Percentiles rank a stretch among this genome's conserved stretches.
These are phyloP conservation scores for Globisporangium solare DNA, from an alignment of 352 stramenopile genomes.

Conservation along the genomic window DNA sequence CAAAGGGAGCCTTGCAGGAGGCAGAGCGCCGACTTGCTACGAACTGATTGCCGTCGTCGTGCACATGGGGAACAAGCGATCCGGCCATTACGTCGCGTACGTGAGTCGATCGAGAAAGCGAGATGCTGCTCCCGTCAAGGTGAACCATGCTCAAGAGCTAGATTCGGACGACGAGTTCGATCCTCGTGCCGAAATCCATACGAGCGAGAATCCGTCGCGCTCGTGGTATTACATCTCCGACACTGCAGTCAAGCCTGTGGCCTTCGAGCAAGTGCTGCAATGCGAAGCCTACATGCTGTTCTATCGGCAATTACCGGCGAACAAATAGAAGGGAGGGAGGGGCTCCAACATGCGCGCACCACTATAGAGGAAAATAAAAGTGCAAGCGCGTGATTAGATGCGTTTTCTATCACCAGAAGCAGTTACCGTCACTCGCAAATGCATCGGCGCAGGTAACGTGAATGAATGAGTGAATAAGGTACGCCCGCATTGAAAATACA, in stretches of 20 bases:
- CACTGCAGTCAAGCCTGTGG: slow-evolving; percentile 52
- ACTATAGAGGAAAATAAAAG: not conserved
- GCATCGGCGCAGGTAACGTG: not conserved
- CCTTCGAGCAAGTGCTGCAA: slow-evolving; percentile 57
- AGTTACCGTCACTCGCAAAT: not conserved
- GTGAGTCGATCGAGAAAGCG: slow-evolving; percentile 51
- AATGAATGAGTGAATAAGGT: no score
- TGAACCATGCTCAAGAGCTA: not conserved
- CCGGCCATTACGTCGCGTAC: slow-evolving; percentile 69
- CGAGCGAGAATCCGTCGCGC: slow-evolving; percentile 16
- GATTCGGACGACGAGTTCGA: slow-evolving; percentile 23
- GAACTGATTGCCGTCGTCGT: slow-evolving; percentile 67
- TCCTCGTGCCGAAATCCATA: slow-evolving; percentile 20
- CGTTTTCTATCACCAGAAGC: no score
- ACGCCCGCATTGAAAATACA: no score
- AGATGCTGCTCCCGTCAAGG: slow-evolving; percentile 12
- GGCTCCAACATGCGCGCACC: not conserved
- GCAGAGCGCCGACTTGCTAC: slow-evolving; percentile 32
- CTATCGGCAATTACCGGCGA: slow-evolving; percentile 34
- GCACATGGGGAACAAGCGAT: slow-evolving; percentile 66
- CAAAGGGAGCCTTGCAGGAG: slow-evolving; percentile 4
- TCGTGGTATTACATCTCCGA: slow-evolving; percentile 76
- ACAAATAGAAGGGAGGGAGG: slow-evolving; percentile 2
- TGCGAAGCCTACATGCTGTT: slow-evolving; percentile 83
- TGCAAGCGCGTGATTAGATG: not conserved